Percentiles rank a stretch among this genome's conserved stretches.
phyloP scores from a whole-genome alignment of 768 basidiomycete species.

The Dentipellis fragilis region DNA sequence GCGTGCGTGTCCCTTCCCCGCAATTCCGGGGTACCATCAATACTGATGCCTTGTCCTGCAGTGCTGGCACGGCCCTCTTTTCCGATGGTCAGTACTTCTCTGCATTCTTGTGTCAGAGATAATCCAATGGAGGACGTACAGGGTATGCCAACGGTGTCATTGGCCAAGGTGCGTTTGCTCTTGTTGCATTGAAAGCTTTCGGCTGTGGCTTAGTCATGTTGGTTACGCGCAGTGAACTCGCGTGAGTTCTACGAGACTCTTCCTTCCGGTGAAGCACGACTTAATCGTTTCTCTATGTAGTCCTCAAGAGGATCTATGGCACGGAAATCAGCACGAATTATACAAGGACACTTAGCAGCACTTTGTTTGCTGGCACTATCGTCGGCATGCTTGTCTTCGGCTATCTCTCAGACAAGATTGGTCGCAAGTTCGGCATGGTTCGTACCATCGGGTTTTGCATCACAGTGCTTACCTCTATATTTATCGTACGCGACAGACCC shows the following conservation, averaged over 20 bases:
- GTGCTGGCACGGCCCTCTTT: constrained; percentile 82
- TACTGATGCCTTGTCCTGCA: constrained; percentile 18
- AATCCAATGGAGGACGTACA: constrained; percentile 15
- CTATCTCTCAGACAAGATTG: constrained; percentile 78
- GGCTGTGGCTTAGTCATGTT: background rate
- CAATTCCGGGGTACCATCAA: background rate
- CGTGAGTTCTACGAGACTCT: constrained; percentile 30
- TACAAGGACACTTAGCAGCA: constrained; percentile 50
- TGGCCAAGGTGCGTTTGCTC: constrained; percentile 49
- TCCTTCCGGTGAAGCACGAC: background rate
- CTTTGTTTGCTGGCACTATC: constrained; percentile 80
- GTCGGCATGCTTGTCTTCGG: constrained; percentile 79
- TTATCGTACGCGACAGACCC: constrained; percentile 41
- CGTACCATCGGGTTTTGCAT: constrained; percentile 10
- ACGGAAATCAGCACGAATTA: constrained; percentile 43
- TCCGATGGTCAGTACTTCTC: constrained; percentile 54
- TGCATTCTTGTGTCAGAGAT: too few relatives aligned
- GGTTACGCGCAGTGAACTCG: constrained; percentile 48
- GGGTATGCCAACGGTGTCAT: constrained; percentile 79
- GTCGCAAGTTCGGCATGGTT: constrained; percentile 72
- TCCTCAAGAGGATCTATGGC: constrained; percentile 61
- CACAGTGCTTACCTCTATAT: background rate
- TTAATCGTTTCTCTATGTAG: constrained; percentile 23
- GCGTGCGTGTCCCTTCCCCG: constrained; percentile 40
- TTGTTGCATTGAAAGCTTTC: background rate